Base-by-base conservation (phyloP, 140 eudicot species). In the Anethum foeniculum region DNA sequence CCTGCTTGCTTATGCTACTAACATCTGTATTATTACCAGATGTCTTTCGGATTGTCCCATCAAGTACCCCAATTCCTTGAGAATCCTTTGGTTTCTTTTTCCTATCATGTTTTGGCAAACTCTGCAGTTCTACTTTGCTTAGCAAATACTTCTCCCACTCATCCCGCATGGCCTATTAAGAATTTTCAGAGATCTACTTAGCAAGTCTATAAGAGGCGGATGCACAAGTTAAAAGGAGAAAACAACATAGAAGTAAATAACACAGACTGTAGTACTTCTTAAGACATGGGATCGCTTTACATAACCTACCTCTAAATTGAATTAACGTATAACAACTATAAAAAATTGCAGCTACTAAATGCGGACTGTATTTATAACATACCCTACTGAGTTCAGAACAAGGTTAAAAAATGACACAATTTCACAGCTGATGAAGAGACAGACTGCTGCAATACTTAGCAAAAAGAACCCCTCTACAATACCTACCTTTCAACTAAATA, bases 141-240 rank as follows among this genome's bases (percentile, higher is more conserved):
- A 92, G 87, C 84, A 95, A 77, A 87, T 95, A 95, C 78, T 92
- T 90, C 85, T 95, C 97, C 99, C 99, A 95, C 85, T 95, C 97
- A 75, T 88, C 92, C 52, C 77, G 87, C 95, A 95, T 89, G 62
- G 87, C 99, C 99, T 94, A 77, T 56, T 84, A 79, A 7, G 75
- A 76, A 11, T 6, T 6, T 15, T 30, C 12, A 69, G 5, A 32
- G 18, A 68, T 52, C 11, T 13, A 34, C 44, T 32, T 69, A 15
- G 41, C 75, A 69, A 32, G 25, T 32, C 36, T 25, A n/a, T 62
- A 62, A 62, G 71, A 62, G 11, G 25, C 62, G 27, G 27, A 54
- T 19, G 62, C 27, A 54, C n/a, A 54, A 18, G 19, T 54, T 19
- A 5, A 1, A 21, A 54, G 62, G 62, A 21, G 19, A 54, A 54